A percentile compares a stretch with the other conserved stretches of the same genome.
Conservation (phyloP, 257 asterid genomes). For the Penstemon davidsonii region DNA sequence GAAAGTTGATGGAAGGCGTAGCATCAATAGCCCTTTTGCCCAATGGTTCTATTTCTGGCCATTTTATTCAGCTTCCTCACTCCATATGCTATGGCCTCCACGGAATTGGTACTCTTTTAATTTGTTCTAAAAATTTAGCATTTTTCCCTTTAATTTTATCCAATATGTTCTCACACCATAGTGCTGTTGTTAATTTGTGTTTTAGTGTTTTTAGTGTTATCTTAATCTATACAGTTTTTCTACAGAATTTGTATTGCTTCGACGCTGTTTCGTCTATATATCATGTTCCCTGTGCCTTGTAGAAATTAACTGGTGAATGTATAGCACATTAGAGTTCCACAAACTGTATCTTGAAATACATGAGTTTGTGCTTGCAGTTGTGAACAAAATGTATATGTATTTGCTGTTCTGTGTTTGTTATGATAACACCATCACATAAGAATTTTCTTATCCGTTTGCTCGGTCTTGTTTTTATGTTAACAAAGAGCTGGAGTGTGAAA, state of each 20-base stretch:
- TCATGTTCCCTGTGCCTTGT: too few relatives aligned
- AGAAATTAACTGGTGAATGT: too few relatives aligned
- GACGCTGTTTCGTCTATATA: too few relatives aligned
- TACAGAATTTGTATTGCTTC: too few relatives aligned
- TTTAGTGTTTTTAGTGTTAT: too few relatives aligned
- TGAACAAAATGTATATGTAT: conserved; percentile 3
- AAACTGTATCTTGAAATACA: too few relatives aligned
- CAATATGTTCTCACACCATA: background rate
- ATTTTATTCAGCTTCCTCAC: conserved; percentile 83
- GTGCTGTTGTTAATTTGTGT: too few relatives aligned
- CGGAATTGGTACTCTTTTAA: conserved; percentile 61
- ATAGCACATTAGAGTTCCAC: too few relatives aligned
- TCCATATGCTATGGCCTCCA: conserved; percentile 85
- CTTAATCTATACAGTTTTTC: too few relatives aligned
- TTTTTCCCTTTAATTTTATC: background rate
- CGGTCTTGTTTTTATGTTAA: conserved; percentile 6
- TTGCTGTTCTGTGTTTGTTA: background rate
- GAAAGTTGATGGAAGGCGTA: conserved; percentile 72
- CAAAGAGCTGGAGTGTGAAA: conserved; percentile 84
- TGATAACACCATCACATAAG: background rate
- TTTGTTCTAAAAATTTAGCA: background rate
- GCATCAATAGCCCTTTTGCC: conserved; percentile 91
- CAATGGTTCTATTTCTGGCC: conserved; percentile 87
- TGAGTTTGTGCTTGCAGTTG: too few relatives aligned
- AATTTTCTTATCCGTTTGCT: conserved; percentile 20